Percentiles rank a stretch among this genome's conserved stretches.
Evolutionary conservation across 108 stramenopile species (phyloP).

Genomic region (Pseudonitzschia pungens): DNA sequence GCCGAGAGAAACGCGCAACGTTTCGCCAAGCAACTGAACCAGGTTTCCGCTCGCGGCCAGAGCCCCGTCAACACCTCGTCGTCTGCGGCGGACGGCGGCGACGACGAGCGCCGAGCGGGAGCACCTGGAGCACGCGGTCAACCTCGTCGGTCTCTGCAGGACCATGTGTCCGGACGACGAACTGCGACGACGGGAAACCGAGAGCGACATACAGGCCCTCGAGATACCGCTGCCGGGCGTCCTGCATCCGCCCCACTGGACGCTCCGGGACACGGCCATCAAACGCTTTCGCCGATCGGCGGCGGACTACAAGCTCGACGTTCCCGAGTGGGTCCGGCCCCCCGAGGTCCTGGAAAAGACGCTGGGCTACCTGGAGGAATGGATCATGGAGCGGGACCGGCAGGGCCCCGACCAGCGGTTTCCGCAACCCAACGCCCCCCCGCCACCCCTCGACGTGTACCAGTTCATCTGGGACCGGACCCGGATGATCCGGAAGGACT

Average conservation of each 20-base stretch:
- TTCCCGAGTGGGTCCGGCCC: constrained; percentile 85
- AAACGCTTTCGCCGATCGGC: constrained; percentile 87
- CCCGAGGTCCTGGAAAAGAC: constrained; percentile 77
- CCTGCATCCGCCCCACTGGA: constrained; percentile 78
- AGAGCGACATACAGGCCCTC: constrained; percentile 82
- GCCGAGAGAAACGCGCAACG: constrained; percentile 30
- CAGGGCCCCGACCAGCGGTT: constrained; percentile 85
- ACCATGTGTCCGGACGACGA: constrained; percentile 88
- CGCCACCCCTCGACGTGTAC: constrained; percentile 77
- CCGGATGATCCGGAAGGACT: constrained; percentile 87
- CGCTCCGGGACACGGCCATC: constrained; percentile 74
- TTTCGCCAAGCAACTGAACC: constrained; percentile 15
- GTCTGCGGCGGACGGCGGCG: no score
- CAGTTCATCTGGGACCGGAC: constrained; percentile 91
- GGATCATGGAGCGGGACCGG: constrained; percentile 92
- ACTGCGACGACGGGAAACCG: constrained; percentile 66
- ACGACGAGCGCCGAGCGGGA: constrained; percentile 24
- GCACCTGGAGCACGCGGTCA: constrained; percentile 53
- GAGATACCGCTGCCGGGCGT: constrained; percentile 73
- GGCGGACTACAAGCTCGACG: constrained; percentile 87
- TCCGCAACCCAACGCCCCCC: constrained; percentile 50
- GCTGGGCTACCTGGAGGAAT: constrained; percentile 83
- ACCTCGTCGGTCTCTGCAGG: constrained; percentile 70
- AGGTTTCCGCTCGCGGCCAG: background rate
- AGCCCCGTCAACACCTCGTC: background rate